Conservation (phyloP, 2,329 filamentous ascomycete genomes). For the Lasiodiplodia sp. region DNA sequence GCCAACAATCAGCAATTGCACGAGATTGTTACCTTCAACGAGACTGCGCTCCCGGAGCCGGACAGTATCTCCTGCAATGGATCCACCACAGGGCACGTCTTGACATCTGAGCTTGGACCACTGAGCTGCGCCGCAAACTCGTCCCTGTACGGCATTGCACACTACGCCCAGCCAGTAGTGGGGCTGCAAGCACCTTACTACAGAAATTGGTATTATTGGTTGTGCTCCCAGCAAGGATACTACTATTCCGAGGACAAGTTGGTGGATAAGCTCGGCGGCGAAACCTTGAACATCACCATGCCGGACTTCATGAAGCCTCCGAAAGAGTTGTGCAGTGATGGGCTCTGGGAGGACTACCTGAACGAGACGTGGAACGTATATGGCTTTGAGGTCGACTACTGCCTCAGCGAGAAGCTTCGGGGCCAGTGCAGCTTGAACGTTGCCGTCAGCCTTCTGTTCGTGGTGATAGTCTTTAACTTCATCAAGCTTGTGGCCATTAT, state of each 20-base stretch:
- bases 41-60: neutral
- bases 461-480: conserved; percentile 2
- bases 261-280: neutral
- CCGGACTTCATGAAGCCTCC: neutral
- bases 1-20: neutral
- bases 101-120: neutral
- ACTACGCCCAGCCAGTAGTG: conserved; percentile 24
- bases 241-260: conserved; percentile 9
- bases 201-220: conserved; percentile 25
- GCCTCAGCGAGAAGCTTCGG: conserved; percentile 5
- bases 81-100: neutral
- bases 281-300: neutral
- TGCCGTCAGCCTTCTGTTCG: neutral
- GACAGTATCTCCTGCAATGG: neutral
- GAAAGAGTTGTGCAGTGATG: conserved; percentile 28
- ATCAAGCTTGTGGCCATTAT: conserved; percentile 1
- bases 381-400: conserved; percentile 6
- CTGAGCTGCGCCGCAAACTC: neutral
- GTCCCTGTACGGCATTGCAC: neutral
- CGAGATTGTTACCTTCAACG: neutral
- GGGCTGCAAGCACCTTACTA: conserved; percentile 5
- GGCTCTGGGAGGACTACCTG: neutral
- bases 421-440: conserved; percentile 7
- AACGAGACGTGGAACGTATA: neutral
- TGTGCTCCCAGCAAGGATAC: conserved; percentile 25